Base-by-base conservation (phyloP, 305 asterid species). In the Rubia balearica region DNA sequence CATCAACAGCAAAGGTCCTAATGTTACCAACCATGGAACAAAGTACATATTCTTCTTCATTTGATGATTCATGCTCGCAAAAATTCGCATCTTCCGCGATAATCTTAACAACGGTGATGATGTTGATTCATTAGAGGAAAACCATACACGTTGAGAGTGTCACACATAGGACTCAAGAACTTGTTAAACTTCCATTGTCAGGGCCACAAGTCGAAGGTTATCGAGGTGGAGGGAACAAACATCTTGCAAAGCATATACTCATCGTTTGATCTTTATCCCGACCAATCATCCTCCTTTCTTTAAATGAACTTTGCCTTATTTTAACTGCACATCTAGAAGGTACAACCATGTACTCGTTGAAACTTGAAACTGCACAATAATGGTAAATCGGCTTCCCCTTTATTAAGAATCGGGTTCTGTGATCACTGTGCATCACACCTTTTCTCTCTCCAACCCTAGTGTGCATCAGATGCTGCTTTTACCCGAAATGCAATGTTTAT, bases 281-380 rank as follows among this genome's bases (percentile, higher is more conserved):
- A 97, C 0, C 98, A 93, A 14, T 90, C 96, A 69, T 83, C 72
- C 76, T 91, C 99, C 0, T 96, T 91, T 48, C 96, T 94, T 9
- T n/a, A n/a, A n/a, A n/a, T n/a, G n/a, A n/a, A n/a, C n/a, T n/a
- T n/a, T n/a, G n/a, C n/a, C 74, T 87, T 68, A 93, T 84, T 85
- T 91, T 93, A 72, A 82, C 91, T 65, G 97, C 98, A 80, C 98
- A 91, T 73, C 98, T 96, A 73, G 97, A 88, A 82, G 89, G 96
- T 75, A 93, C 97, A 41, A 93, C 85, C 1, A 96, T 89, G 71
- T 93, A 89, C 60, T 93, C 96, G 10, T 97, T 91, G 82, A 91
- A 91, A 83, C 98, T 93, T 40, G 98, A 93, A 83, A 93, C 96
- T n/a, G 97, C 97, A 68, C 98, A 93, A 67, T 90, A 93, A 61